A percentile compares a stretch with the other conserved stretches of the same genome.
Evolutionary conservation across 345 rosid genomes (phyloP).

Genomic region (Salix koriyanagi): DNA sequence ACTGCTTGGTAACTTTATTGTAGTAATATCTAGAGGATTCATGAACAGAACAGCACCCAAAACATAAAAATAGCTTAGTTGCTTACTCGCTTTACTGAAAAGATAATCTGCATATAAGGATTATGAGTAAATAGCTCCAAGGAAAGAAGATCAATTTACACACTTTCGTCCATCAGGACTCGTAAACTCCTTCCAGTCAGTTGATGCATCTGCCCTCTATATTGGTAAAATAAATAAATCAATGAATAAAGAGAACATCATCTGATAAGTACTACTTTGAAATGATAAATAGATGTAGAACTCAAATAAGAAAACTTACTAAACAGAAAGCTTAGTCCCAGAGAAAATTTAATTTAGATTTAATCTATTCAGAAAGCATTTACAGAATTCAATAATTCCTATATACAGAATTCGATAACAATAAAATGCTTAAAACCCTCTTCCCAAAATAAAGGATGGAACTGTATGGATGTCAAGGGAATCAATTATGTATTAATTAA

Average conservation of each 20-base stretch:
- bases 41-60: slow-evolving; percentile 9
- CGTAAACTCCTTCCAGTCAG: slow-evolving; percentile 90
- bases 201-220: slow-evolving; percentile 91
- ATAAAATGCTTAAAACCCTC: neutral
- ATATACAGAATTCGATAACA: neutral
- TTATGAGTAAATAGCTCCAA: slow-evolving; percentile 6
- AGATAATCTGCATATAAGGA: neutral
- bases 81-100: neutral
- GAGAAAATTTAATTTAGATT: neutral
- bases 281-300: neutral
- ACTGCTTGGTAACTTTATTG: slow-evolving; percentile 80
- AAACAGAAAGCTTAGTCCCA: neutral
- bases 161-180: slow-evolving; percentile 94
- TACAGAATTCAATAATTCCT: neutral
- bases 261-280: neutral
- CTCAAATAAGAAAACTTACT: neutral
- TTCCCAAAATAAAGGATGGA: neutral
- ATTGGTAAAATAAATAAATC: slow-evolving; percentile 19
- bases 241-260: neutral
- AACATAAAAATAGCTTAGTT: slow-evolving; percentile 15
- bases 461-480: too few relatives aligned
- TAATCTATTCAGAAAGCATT: neutral
- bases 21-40: slow-evolving; percentile 61
- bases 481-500: too few relatives aligned
- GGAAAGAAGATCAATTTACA: slow-evolving; percentile 23